Conservation (phyloP, 805 yeast genomes). For the Saccharomycopsis malanga region DNA sequence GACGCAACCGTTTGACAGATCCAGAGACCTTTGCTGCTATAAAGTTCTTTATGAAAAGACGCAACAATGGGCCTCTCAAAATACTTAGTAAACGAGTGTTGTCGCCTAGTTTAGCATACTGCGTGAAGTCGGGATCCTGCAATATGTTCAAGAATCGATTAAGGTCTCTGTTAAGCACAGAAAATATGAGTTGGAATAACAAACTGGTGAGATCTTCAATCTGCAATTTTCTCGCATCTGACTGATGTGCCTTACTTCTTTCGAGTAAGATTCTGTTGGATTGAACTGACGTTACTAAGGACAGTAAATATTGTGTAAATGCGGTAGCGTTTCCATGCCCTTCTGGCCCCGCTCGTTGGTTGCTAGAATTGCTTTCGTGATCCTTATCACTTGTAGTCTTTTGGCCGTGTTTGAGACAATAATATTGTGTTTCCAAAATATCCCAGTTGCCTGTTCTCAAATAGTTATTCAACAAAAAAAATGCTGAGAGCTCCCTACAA, state of each 20-base stretch:
- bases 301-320: constrained; percentile 6
- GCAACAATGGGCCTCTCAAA: background rate
- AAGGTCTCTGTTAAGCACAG: background rate
- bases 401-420: background rate
- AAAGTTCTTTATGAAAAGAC: background rate
- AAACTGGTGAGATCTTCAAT: background rate
- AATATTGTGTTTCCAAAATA: background rate
- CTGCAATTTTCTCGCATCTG: background rate
- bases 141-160: background rate
- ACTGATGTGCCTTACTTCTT: background rate
- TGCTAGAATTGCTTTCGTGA: no score
- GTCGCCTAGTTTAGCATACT: background rate
- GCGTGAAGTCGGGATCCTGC: background rate
- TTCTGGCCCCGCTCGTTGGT: no score
- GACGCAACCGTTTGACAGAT: background rate
- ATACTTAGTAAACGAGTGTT: background rate
- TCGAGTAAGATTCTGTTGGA: no score
- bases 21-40: background rate
- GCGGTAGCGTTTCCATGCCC: background rate
- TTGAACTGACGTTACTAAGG: no score
- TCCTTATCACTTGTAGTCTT: background rate
- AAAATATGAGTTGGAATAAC: background rate
- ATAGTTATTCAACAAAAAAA: background rate
- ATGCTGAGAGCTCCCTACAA: background rate
- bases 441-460: constrained; percentile 7